These are phyloP conservation scores for Aspergillus sp. DNA, from an alignment of 2,329 filamentous ascomycete genomes.

Conservation along the genomic window DNA sequence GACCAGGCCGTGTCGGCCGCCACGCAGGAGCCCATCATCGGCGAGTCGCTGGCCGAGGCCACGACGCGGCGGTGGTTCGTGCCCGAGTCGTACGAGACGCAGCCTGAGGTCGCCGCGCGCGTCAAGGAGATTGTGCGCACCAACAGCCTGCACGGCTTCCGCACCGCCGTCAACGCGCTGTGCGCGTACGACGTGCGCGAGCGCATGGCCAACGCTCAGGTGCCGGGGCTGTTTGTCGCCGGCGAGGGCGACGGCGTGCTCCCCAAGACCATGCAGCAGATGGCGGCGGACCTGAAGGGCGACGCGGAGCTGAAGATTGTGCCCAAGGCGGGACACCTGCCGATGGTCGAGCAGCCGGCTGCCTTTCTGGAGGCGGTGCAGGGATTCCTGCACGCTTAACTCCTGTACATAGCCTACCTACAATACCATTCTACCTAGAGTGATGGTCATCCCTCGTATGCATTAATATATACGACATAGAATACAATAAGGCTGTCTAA, in stretches of 20 bases:
- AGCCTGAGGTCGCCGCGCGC: conserved; percentile 51
- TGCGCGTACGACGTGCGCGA: conserved; percentile 54
- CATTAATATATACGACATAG: background rate
- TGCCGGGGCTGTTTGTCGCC: conserved; percentile 63
- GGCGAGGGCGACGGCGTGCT: conserved; percentile 73
- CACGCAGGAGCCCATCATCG: conserved; percentile 57
- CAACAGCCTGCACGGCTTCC: conserved; percentile 72
- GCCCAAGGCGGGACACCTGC: conserved; percentile 72
- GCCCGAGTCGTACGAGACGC: conserved; percentile 55
- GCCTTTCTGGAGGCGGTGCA: conserved; percentile 66
- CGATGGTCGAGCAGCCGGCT: conserved; percentile 74
- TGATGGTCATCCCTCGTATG: background rate
- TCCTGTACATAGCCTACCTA: background rate
- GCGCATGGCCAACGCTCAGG: conserved; percentile 34
- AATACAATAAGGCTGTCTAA: background rate
- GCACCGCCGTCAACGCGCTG: conserved; percentile 70
- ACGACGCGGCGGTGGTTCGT: conserved; percentile 79
- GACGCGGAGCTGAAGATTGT: conserved; percentile 64
- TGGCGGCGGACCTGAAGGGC: conserved; percentile 59
- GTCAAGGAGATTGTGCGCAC: conserved; percentile 68
- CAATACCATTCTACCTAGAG: too few relatives aligned
- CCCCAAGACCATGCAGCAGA: conserved; percentile 76
- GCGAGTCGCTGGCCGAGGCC: conserved; percentile 61
- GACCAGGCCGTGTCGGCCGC: conserved; percentile 38
- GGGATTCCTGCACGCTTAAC: conserved; percentile 49